These are phyloP conservation scores for Candida vaughaniae DNA, from an alignment of 805 yeast species.

Conservation along the genomic window DNA sequence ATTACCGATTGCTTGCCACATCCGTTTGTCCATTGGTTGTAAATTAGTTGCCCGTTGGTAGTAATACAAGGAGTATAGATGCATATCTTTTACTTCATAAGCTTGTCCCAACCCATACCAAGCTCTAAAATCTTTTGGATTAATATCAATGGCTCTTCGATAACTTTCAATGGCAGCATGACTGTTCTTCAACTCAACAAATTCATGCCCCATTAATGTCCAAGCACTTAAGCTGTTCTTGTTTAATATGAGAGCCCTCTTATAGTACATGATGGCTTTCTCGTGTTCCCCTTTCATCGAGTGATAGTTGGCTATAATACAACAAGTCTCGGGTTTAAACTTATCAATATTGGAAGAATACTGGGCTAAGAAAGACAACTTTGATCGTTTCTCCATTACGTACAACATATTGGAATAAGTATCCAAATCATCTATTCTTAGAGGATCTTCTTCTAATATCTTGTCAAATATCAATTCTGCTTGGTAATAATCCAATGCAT, in stretches of 20 bases:
- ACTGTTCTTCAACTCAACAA: constrained; percentile 90
- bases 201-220: constrained; percentile 99
- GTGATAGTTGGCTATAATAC: constrained; percentile 90
- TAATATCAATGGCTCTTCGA: constrained; percentile 87
- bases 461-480: constrained; percentile 81
- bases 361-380: constrained; percentile 84
- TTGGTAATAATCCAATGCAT: constrained; percentile 77
- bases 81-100: constrained; percentile 95
- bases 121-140: constrained; percentile 86
- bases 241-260: constrained; percentile 81
- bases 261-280: constrained; percentile 88
- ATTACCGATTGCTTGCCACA: constrained; percentile 95
- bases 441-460: constrained; percentile 72
- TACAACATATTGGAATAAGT: constrained; percentile 91
- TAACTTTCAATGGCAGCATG: constrained; percentile 98
- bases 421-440: constrained; percentile 87
- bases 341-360: constrained; percentile 77
- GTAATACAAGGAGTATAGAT: constrained; percentile 84
- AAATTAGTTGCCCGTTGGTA: constrained; percentile 87
- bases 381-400: constrained; percentile 86
- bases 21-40: constrained; percentile 84
- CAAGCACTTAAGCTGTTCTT: constrained; percentile 85
- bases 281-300: constrained; percentile 92
- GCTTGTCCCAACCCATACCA: constrained; percentile 99
- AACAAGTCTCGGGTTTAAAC: constrained; percentile 91